Evolutionary conservation across 495 filamentous ascomycete genomes (phyloP), one percentile per base, ranked within the genome.

Genomic region (Neurospora hispaniola): DNA sequence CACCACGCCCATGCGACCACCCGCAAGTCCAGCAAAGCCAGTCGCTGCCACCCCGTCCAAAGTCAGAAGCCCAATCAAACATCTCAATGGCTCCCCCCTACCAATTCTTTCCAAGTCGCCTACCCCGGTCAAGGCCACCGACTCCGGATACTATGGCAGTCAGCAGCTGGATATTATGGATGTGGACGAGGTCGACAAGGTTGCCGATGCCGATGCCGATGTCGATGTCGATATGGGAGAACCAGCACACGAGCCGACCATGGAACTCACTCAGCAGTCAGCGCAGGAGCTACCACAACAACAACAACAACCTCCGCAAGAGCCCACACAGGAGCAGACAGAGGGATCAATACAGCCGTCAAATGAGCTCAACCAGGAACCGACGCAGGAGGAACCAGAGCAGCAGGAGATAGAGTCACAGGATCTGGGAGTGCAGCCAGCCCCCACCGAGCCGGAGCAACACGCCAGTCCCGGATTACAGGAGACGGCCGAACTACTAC

Each of bases 71-170:
- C 70, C 35, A 73, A 72, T 43, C 69, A 69, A 66, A 66, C 54
- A 66, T 66, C 54, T 66, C 14, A 66, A 66, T 38, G 54, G 54
- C 3, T 66, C 39, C 78, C 73, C 66, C 59, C 68, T 42, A 69
- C 76, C 11, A 27, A 76, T 41, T 79, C 83, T 16, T 71, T 83
- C 35, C 54, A 66, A 66, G 27, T 66, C 54, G 14, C 54, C 54
- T 18, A 66, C 54, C 14, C 54, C 54, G 0, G 54, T 18, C 54
- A 66, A 66, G 54, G 54, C 54, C 54, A 77, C 81, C 6, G 93
- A 97, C 75, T 96, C 93, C 3, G 93, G 93, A 48, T 96, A 96
- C 75, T 90, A 94, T 86, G 93, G 91, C 69, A 90, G 88, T 81
- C 90, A 83, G 66, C 74, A 79, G 9, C 80, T 81, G 20, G 86